A percentile compares a stretch with the other conserved stretches of the same genome.
Evolutionary conservation across 306 rosid genomes (phyloP).

Genomic region (Cucumis melo): DNA sequence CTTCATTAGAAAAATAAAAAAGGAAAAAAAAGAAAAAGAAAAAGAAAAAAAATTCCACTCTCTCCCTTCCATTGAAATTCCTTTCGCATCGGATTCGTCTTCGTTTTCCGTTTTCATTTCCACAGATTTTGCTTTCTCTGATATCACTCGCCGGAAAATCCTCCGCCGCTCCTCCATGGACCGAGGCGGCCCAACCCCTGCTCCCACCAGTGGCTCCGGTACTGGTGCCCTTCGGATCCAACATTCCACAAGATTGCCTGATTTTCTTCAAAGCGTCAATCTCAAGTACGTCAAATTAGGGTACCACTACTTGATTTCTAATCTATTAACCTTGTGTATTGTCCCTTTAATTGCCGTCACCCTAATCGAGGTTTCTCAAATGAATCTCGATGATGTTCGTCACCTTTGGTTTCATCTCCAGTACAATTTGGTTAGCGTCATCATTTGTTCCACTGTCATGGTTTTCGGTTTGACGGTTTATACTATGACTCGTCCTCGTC

Average conservation of each 20-base stretch:
- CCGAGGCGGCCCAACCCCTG: conserved; percentile 21
- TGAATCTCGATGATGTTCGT: conserved; percentile 32
- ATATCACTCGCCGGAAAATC: not conserved
- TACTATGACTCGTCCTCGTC: conserved; percentile 42
- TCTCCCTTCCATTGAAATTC: not conserved
- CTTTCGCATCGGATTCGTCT: not conserved
- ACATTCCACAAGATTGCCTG: conserved; percentile 38
- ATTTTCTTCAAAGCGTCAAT: conserved; percentile 66
- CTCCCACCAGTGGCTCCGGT: conserved; percentile 12
- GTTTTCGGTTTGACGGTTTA: conserved; percentile 56
- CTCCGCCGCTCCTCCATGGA: conserved; percentile 21
- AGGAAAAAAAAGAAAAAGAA: too few species aligned
- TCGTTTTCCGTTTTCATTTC: not conserved
- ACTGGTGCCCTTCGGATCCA: conserved; percentile 33
- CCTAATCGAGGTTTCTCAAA: conserved; percentile 45
- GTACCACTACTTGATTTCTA: conserved; percentile 60
- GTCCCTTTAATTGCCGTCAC: conserved; percentile 44
- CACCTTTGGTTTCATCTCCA: conserved; percentile 65
- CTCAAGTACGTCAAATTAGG: conserved; percentile 72
- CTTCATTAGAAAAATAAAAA: too few species aligned
- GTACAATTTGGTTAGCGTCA: conserved; percentile 42
- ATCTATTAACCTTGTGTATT: conserved; percentile 39
- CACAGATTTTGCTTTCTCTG: not conserved
- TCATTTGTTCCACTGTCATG: conserved; percentile 35
- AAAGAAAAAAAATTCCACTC: not conserved